phyloP scores from a whole-genome alignment of 1,139 yeast species.

The Nakaseomyces nivariensis region DNA sequence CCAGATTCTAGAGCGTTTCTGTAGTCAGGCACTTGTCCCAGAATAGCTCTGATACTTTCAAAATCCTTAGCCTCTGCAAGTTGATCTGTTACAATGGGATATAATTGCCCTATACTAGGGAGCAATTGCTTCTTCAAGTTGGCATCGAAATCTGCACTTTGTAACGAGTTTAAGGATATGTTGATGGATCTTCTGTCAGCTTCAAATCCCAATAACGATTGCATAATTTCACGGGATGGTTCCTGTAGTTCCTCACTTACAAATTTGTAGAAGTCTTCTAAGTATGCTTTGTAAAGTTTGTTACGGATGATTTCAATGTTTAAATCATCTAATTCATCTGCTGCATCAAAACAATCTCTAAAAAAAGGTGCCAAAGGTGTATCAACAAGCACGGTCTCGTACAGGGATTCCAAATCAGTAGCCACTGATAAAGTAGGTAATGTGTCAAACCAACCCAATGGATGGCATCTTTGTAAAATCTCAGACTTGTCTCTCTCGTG shows the following conservation, averaged over 20 bases:
- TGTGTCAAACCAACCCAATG: slow-evolving; percentile 97
- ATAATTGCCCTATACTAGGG: slow-evolving; percentile 73
- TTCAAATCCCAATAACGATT: slow-evolving; percentile 68
- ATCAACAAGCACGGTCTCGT: slow-evolving; percentile 89
- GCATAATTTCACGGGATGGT: slow-evolving; percentile 81
- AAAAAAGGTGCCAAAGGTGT: slow-evolving; percentile 97
- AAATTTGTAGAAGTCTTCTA: slow-evolving; percentile 76
- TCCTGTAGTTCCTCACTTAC: slow-evolving; percentile 48
- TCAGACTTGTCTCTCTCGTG: slow-evolving; percentile 90
- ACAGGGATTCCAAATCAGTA: slow-evolving; percentile 84
- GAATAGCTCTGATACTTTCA: slow-evolving; percentile 68
- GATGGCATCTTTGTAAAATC: slow-evolving; percentile 83
- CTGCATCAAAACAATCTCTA: slow-evolving; percentile 72
- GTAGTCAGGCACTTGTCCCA: slow-evolving; percentile 68
- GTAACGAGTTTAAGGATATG: slow-evolving; percentile 77
- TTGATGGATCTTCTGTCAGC: slow-evolving; percentile 93
- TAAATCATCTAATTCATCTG: slow-evolving; percentile 88
- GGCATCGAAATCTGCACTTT: slow-evolving; percentile 39
- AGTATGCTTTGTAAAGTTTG: slow-evolving; percentile 81
- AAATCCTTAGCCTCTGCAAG: slow-evolving; percentile 70
- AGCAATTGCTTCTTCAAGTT: slow-evolving; percentile 65
- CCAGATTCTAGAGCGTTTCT: slow-evolving; percentile 62
- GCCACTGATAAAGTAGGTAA: slow-evolving; percentile 92
- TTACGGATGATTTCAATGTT: slow-evolving; percentile 93
- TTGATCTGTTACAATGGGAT: slow-evolving; percentile 62